A percentile compares a stretch with the other conserved stretches of the same genome.
Evolutionary conservation across 1,284 basidiomycete genomes (phyloP).

Genomic region (Spongispora temasekensis): DNA sequence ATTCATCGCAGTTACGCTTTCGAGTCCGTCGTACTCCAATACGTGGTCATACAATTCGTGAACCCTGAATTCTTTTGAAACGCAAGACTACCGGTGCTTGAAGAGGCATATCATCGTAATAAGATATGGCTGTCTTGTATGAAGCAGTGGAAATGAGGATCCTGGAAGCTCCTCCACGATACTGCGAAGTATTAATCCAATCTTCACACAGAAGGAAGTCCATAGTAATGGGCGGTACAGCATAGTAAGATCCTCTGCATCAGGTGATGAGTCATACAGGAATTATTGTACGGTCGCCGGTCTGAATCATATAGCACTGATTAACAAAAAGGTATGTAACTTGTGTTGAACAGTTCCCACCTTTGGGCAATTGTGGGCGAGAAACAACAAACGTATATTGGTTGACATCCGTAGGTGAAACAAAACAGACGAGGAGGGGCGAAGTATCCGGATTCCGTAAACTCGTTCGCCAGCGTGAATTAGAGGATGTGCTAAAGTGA

Average conservation of each 20-base stretch:
- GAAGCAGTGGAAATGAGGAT: conserved; percentile 65
- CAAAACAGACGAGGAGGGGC: conserved; percentile 57
- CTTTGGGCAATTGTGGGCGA: conserved; percentile 57
- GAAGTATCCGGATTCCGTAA: conserved; percentile 66
- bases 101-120: conserved; percentile 37
- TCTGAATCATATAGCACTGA: conserved; percentile 46
- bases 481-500: conserved; percentile 47
- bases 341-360: conserved; percentile 35
- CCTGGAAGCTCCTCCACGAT: conserved; percentile 44
- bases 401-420: conserved; percentile 51
- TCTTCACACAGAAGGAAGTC: conserved; percentile 72
- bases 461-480: conserved; percentile 56
- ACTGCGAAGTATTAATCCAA: conserved; percentile 52
- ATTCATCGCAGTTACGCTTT: conserved; percentile 27
- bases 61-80: conserved; percentile 56
- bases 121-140: conserved; percentile 61
- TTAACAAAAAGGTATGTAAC: neutral
- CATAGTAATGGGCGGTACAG: conserved; percentile 67
- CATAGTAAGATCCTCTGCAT: conserved; percentile 60
- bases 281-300: conserved; percentile 64
- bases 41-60: conserved; percentile 59
- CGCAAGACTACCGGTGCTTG: conserved; percentile 47
- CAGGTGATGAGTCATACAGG: conserved; percentile 47
- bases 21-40: conserved; percentile 49
- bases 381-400: conserved; percentile 54